Base-by-base conservation (phyloP, 495 filamentous ascomycete species). In the Aspergillus sparsus region DNA sequence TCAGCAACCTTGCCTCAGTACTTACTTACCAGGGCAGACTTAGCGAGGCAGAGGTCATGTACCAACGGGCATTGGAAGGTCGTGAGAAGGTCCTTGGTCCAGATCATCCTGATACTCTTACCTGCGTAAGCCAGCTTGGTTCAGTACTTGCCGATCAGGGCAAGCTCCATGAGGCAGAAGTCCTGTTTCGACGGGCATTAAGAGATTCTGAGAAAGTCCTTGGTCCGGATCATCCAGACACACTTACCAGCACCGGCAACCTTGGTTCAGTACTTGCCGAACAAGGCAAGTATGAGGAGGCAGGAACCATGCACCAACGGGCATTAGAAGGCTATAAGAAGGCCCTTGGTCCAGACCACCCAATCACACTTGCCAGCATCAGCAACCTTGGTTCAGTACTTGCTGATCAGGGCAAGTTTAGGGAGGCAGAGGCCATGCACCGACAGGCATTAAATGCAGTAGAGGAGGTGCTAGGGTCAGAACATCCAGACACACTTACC, bases 351-450 rank as follows among this genome's bases (percentile, higher is more conserved):
- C 21, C 21, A 1, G 21, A 27, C n/a, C n/a, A n/a, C n/a, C n/a
- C 1, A 27, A 27, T 3, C 3, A 27, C 3, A 27, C 21, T 27
- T 27, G 21, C 21, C 21, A 27, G 21, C n/a, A n/a, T n/a, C n/a
- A n/a, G n/a, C n/a, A n/a, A n/a, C n/a, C 21, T 27, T 27, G 21
- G 21, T 27, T 27, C 21, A 27, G 21, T 27, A 3, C 21, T 37
- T 31, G 1, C 1, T 0, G 6, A 39, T 32, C 55, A 37, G 16
- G 33, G 42, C 6, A 11, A 16, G n/a, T 49, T 9, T 13, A 33
- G 21, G 15, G 44, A 57, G 18, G 55, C 55, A 12, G 55, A 57
- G 31, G n/a, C n/a, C n/a, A n/a, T n/a, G n/a, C n/a, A n/a, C n/a
- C n/a, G n/a, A n/a, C n/a, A n/a, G n/a, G n/a, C n/a, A n/a, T n/a